These are phyloP conservation scores for Aphanomyces euteiches DNA, from an alignment of 352 stramenopile species.

Conservation along the genomic window DNA sequence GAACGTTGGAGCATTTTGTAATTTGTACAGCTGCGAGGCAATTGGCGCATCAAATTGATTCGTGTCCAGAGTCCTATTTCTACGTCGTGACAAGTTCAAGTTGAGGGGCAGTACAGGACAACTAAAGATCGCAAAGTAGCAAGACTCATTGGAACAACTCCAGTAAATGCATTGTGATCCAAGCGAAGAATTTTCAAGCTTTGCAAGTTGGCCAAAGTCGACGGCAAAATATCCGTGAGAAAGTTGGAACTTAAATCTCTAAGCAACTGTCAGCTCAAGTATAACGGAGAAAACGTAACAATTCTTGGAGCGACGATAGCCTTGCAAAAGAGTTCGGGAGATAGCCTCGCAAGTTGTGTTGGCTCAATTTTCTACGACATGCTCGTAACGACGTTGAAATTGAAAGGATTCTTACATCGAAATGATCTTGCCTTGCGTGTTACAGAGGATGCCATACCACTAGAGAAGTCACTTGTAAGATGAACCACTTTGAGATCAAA, in stretches of 20 bases:
- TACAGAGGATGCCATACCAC: conserved; percentile 2
- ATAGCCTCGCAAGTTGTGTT: not conserved
- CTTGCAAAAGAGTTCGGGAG: not conserved
- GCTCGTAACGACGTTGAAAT: not conserved
- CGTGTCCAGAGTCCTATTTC: not conserved
- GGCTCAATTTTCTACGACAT: not conserved
- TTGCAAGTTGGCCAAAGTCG: not conserved
- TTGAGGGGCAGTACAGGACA: not conserved
- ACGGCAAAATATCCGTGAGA: not conserved
- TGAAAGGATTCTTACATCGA: not conserved
- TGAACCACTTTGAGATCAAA: not conserved
- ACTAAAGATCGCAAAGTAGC: not conserved
- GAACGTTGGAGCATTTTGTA: not conserved
- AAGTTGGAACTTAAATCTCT: not conserved
- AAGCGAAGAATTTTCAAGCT: not conserved
- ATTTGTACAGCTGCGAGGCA: not conserved
- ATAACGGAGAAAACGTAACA: not conserved
- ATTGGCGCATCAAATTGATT: conserved; percentile 1
- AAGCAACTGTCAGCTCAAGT: not conserved
- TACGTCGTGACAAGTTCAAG: not conserved
- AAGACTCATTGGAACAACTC: not conserved
- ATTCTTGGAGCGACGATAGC: not conserved
- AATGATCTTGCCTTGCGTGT: not conserved
- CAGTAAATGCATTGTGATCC: conserved; percentile 1
- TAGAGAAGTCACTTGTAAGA: not conserved